Conservation (phyloP, 2,329 filamentous ascomycete genomes). For the Talaromyces sp. region DNA sequence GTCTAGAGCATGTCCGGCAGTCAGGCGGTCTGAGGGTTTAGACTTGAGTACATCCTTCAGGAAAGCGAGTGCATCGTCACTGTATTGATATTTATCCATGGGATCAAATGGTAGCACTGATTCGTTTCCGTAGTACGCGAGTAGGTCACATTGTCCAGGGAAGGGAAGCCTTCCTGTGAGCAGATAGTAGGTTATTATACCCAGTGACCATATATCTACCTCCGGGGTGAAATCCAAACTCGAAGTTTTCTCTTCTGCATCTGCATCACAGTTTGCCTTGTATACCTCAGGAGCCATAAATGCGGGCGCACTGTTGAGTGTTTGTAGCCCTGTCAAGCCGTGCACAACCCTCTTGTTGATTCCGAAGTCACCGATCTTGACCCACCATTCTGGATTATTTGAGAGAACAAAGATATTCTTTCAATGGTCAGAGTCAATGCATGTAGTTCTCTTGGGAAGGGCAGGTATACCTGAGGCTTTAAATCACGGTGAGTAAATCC, state of each 20-base stretch:
- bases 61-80: constrained; percentile 5
- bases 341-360: constrained; percentile 34
- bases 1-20: constrained; percentile 7
- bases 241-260: not conserved
- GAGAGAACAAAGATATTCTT: constrained; percentile 39
- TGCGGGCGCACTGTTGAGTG: constrained; percentile 8
- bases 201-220: constrained; percentile 11
- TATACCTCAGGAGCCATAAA: constrained; percentile 14
- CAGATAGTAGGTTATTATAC: constrained; percentile 10
- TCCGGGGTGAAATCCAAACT: not conserved
- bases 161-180: constrained; percentile 9
- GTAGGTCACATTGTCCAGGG: constrained; percentile 1
- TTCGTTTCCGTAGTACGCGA: constrained; percentile 10
- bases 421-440: not conserved
- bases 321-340: constrained; percentile 8
- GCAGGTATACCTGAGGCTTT: constrained; percentile 35
- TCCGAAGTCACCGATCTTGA: constrained; percentile 47
- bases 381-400: constrained; percentile 37
- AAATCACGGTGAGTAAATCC: constrained; percentile 42
- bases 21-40: not conserved
- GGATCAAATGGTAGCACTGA: not conserved
- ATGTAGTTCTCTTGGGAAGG: not conserved
- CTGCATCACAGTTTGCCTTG: not conserved
- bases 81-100: not conserved
- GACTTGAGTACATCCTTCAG: constrained; percentile 2